Base-by-base conservation (phyloP, 2,329 filamentous ascomycete species). In the Alternaria rosae region DNA sequence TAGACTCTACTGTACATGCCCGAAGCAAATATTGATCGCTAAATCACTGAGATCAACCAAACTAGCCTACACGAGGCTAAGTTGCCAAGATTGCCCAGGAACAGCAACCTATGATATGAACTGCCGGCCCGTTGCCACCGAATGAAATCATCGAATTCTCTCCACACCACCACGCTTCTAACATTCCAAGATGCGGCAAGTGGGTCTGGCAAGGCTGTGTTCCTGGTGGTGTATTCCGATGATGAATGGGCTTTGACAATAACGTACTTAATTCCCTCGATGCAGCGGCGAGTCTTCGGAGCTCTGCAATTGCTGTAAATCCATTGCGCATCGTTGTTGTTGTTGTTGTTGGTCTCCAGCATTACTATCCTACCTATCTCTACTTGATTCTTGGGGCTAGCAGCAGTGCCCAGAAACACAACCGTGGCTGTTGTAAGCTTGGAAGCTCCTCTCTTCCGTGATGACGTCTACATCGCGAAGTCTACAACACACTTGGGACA, bases 401-500 rank as follows among this genome's bases (percentile, higher is more conserved):
- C 47, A 21, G 11, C 4, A 17, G 35, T 23, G 20, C 17, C 35
- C 20, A 30, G 30, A 10, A 38, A 21, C 10, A 42, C 28, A 41
- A 15, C 9, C 53, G 17, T 21, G 35, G 35, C 35, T 17, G 35
- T 38, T 8, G 35, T 38, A 13, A 10, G 21, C 8, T 5, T 13
- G 3, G 30, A 51, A 15, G 23, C 12, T 38, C 28, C 20, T 35
- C 20, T 6, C 8, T 23, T 15, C 9, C 20, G 9, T 30, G 17
- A 71, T 70, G 69, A 57, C 64, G 17, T 61, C 66, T 12, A 62
- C 66, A 32, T 63, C 62, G 3, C 64, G 68, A 15, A 59, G 43
- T 30, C 66, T 67, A 28, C 62, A 65, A 32, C 66, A 63, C 20
- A 38, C 66, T 12, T 73, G 70, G 70, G 44, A 64, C 17, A 67